A percentile compares a stretch with the other conserved stretches of the same genome.
Conservation (phyloP, 208 protist species). For the Leishmania martiniquensis region DNA sequence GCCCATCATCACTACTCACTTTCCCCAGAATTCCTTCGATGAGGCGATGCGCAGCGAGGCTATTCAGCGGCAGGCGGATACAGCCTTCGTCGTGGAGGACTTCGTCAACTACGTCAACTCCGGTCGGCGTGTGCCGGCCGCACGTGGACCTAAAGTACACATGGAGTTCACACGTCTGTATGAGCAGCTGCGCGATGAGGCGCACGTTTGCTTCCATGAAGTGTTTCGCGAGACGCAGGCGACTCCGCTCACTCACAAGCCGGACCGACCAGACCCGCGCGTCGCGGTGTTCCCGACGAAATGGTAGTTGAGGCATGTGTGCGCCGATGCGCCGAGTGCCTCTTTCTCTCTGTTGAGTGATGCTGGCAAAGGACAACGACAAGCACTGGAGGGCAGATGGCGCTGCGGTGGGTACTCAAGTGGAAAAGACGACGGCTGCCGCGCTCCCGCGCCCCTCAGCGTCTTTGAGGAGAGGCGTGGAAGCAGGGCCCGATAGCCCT, state of each 20-base stretch:
- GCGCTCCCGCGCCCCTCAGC: too few species aligned
- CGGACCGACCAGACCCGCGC: conserved; percentile 49
- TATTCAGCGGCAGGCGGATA: conserved; percentile 54
- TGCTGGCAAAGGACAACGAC: background rate
- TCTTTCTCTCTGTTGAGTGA: background rate
- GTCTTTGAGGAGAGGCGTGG: background rate
- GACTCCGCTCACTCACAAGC: conserved; percentile 47
- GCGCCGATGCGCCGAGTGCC: too few species aligned
- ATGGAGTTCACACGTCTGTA: conserved; percentile 64
- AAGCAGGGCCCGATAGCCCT: background rate
- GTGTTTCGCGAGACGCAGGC: conserved; percentile 59
- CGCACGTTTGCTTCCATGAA: conserved; percentile 39
- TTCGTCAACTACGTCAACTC: conserved; percentile 93
- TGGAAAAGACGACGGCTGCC: background rate
- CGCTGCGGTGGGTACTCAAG: background rate
- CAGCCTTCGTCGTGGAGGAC: conserved; percentile 85
- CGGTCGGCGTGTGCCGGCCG: conserved; percentile 61
- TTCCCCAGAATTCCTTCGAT: conserved; percentile 61
- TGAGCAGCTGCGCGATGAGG: conserved; percentile 53
- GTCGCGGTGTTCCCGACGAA: conserved; percentile 54
- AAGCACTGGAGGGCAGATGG: background rate
- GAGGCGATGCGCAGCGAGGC: conserved; percentile 63
- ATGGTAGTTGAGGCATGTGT: background rate
- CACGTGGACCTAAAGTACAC: conserved; percentile 51
- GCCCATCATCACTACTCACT: conserved; percentile 27